Evolutionary conservation across 2,329 filamentous ascomycete genomes (phyloP).

Genomic region (Aspergillus pseudoviridinutans): DNA sequence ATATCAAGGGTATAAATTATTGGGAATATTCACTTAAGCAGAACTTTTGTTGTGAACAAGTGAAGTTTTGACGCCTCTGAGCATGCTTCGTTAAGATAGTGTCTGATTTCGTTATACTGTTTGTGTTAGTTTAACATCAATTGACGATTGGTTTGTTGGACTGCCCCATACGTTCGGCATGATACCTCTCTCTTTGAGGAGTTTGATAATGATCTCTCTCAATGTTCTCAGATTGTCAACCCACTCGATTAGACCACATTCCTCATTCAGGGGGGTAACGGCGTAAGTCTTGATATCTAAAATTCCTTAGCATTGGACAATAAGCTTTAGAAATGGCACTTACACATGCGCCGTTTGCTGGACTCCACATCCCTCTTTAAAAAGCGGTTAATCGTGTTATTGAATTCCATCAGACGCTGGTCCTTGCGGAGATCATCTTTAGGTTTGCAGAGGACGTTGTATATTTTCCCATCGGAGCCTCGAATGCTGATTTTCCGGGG

Average conservation of each 20-base stretch:
- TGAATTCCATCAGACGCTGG: slow-evolving; percentile 98
- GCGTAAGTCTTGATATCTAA: slow-evolving; percentile 88
- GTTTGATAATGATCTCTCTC: slow-evolving; percentile 78
- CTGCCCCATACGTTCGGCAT: slow-evolving; percentile 40
- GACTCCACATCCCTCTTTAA: slow-evolving; percentile 88
- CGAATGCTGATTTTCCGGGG: slow-evolving; percentile 84
- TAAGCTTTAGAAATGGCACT: slow-evolving; percentile 14
- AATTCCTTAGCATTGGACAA: slow-evolving; percentile 8
- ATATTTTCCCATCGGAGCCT: slow-evolving; percentile 82
- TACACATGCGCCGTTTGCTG: slow-evolving; percentile 76
- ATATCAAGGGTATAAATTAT: neutral
- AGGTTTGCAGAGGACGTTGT: slow-evolving; percentile 91
- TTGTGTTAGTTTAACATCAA: slow-evolving; percentile 4
- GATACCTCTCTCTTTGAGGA: slow-evolving; percentile 73
- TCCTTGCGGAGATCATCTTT: slow-evolving; percentile 98
- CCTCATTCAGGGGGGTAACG: slow-evolving; percentile 93
- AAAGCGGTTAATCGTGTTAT: slow-evolving; percentile 93
- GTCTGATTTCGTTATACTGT: slow-evolving; percentile 65
- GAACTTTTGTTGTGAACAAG: slow-evolving; percentile 66
- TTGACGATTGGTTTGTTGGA: neutral
- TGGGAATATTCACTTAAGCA: slow-evolving; percentile 39
- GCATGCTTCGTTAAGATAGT: slow-evolving; percentile 63
- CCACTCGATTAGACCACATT: slow-evolving; percentile 98
- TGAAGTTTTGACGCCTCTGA: slow-evolving; percentile 57
- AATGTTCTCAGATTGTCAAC: slow-evolving; percentile 93